phyloP scores from a whole-genome alignment of 148 eudicot genomes.

The Pouteria glomerata region DNA sequence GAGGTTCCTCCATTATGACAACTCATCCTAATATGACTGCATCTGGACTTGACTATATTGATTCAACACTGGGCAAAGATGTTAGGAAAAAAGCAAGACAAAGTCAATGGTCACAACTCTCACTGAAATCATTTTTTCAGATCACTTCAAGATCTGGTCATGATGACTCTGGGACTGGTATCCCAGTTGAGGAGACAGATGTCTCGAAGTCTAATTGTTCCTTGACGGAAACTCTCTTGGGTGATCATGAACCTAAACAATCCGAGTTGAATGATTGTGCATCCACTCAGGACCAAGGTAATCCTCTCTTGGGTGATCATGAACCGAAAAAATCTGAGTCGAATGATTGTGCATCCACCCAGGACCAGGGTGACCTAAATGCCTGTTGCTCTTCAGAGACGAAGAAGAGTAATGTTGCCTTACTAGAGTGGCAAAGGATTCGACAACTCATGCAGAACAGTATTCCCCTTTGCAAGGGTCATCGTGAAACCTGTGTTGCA shows the following conservation, averaged over 20 bases:
- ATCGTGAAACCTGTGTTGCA: conserved; percentile 76
- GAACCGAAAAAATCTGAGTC: conserved; percentile 21
- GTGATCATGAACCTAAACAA: conserved; percentile 20
- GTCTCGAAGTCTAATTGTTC: conserved; percentile 18
- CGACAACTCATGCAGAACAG: conserved; percentile 84
- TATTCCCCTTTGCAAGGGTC: conserved; percentile 91
- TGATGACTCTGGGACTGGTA: conserved; percentile 17
- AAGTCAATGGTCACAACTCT: conserved; percentile 63
- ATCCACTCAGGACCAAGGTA: no score
- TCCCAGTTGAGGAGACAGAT: conserved; percentile 26
- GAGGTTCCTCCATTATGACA: conserved; percentile 5
- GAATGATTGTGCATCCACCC: conserved; percentile 16
- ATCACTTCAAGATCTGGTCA: conserved; percentile 29
- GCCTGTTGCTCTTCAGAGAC: conserved; percentile 29
- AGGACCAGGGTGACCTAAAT: conserved; percentile 22
- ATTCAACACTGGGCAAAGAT: conserved; percentile 19
- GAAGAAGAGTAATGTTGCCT: conserved; percentile 50
- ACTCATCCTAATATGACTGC: conserved; percentile 1
- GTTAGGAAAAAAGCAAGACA: conserved; percentile 61
- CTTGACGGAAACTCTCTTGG: conserved; percentile 15
- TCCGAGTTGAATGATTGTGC: conserved; percentile 14
- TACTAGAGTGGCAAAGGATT: conserved; percentile 91
- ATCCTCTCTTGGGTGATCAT: conserved; percentile 13
- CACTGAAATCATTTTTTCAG: conserved; percentile 79
- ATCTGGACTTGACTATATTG: conserved; percentile 12